Base-by-base conservation (phyloP, 2,329 filamentous ascomycete genomes). In the Alternaria rosae region DNA sequence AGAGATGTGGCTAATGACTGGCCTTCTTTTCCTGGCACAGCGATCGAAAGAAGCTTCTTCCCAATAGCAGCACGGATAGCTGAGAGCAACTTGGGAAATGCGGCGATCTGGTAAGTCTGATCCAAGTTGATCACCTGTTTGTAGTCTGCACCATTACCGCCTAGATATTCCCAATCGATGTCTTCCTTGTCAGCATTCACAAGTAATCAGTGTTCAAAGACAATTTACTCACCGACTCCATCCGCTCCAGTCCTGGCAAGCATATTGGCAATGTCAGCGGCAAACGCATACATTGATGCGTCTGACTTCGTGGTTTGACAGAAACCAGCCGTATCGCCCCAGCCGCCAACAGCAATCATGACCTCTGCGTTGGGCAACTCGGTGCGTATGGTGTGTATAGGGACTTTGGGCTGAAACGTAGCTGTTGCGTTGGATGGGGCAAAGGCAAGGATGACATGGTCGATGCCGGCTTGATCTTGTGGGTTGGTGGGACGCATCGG, bases 271-370 rank as follows among this genome's bases (percentile, higher is more conserved):
- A 92, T 84, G 67, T 91, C 91, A 45, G 81, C 81, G 2, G 90
- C 88, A 79, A 90, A 93, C 8, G 78, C 79, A 62, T 83, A 80
- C 15, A 89, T 85, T 1, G 83, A 85, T 9, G 77, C 68, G 1
- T 85, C 81, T 4, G 83, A 83, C 53, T 81, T 82, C 2, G 88
- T 87, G 0, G 85, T 89, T 2, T 61, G 76, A 0, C 85, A 84
- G 70, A 92, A 93, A 0, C 89, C 90, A 7, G 77, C 75, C 0
- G 85, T 88, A 62, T 92, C 89, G 0, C 90, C 90, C 91, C 91
- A 93, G 54, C 91, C 91, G 11, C 91, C 91, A 65, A 93, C 87
- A 20, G 91, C 90, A 38, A 93, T 84, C 80, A 90, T 85, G 21
- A 93, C 78, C 67, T 90, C 89, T 20, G 89, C 88, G 25, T 81